Conservation (phyloP, 495 filamentous ascomycete genomes). For the Platismatia glauca region DNA sequence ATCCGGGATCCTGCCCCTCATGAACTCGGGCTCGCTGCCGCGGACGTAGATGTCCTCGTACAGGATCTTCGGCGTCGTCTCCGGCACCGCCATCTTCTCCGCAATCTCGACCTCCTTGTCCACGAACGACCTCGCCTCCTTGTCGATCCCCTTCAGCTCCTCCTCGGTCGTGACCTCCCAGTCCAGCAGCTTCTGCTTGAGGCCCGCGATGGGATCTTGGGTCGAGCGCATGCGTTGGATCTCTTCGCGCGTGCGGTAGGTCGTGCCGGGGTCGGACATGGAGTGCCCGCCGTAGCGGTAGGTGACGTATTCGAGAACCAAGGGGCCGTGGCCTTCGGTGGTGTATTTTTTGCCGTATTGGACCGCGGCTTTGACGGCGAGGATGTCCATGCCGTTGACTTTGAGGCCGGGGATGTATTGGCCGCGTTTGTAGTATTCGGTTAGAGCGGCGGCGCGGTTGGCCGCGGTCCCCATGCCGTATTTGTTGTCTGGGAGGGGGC, state of each 20-base stretch:
- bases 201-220: constrained; percentile 93
- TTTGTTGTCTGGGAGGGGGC: constrained; percentile 73
- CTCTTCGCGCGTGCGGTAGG: constrained; percentile 97
- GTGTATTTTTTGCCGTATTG: constrained; percentile 85
- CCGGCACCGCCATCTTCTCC: constrained; percentile 75
- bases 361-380: constrained; percentile 93
- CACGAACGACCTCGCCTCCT: constrained; percentile 73
- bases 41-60: constrained; percentile 97
- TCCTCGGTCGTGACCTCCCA: constrained; percentile 89
- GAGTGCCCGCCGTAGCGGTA: constrained; percentile 99
- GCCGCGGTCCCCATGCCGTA: constrained; percentile 99
- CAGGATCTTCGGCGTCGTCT: constrained; percentile 65
- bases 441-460: constrained; percentile 83
- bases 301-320: constrained; percentile 97
- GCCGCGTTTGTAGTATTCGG: constrained; percentile 99
- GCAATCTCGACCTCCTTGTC: constrained; percentile 85
- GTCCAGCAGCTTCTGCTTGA: constrained; percentile 95
- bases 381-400: constrained; percentile 99
- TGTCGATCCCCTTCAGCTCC: constrained; percentile 94
- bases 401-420: constrained; percentile 99
- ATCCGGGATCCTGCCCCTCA: constrained; percentile 82
- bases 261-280: constrained; percentile 98
- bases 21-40: constrained; percentile 80
- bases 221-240: constrained; percentile 98
- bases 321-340: constrained; percentile 69